A percentile compares a stretch with the other conserved stretches of the same genome.
These are phyloP conservation scores for Aspergillus sp. DNA, from an alignment of 2,329 filamentous ascomycete genomes.

Conservation along the genomic window DNA sequence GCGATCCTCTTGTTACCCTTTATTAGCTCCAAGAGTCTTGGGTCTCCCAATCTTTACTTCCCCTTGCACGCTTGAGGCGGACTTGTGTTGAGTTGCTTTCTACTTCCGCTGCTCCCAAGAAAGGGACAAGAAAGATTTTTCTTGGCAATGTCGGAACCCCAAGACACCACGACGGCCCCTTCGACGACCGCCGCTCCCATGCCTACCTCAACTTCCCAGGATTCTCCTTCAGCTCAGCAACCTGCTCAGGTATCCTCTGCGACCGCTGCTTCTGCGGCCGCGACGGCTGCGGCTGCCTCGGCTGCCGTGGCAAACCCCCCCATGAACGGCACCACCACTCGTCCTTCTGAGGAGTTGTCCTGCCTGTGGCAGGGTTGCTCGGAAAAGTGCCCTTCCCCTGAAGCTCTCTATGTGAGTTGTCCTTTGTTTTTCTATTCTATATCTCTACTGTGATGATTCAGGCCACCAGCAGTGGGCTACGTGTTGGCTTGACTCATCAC, in stretches of 20 bases:
- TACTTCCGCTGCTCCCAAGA: conserved; percentile 35
- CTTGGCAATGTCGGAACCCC: conserved; percentile 46
- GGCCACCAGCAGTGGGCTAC: conserved; percentile 2
- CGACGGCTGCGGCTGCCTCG: conserved; percentile 39
- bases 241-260: conserved; percentile 27
- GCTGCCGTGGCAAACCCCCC: conserved; percentile 36
- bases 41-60: conserved; percentile 5
- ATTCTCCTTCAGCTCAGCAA: conserved; percentile 24
- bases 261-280: conserved; percentile 34
- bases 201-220: conserved; percentile 27
- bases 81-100: conserved; percentile 16
- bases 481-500: conserved; percentile 5
- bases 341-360: conserved; percentile 42
- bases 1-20: background rate
- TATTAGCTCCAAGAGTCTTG: conserved; percentile 4
- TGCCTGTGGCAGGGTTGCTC: conserved; percentile 66
- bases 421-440: background rate
- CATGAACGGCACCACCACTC: conserved; percentile 32
- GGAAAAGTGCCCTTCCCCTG: conserved; percentile 60
- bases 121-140: conserved; percentile 35
- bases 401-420: conserved; percentile 61
- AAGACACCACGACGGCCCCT: conserved; percentile 31
- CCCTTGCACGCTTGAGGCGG: background rate
- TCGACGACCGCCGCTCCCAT: conserved; percentile 28
- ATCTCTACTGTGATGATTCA: background rate